A percentile compares a stretch with the other conserved stretches of the same genome.
Evolutionary conservation across 2,329 filamentous ascomycete genomes (phyloP).

Genomic region (Fusarium aywerte): DNA sequence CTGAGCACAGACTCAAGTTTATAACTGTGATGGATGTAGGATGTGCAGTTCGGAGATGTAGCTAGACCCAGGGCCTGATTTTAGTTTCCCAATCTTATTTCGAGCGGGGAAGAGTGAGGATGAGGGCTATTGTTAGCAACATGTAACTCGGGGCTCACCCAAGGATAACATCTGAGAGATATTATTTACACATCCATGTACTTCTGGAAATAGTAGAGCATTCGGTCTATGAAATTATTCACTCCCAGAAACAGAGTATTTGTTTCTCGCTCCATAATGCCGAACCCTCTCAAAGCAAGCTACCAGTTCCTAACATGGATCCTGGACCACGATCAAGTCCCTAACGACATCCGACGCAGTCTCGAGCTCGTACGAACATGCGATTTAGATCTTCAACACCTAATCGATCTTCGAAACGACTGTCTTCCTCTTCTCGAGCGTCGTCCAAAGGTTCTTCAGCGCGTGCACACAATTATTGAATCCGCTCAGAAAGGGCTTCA

Average conservation of each 20-base stretch:
- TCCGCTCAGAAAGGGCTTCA: conserved; percentile 43
- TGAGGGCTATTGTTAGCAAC: neutral
- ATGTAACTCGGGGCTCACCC: neutral
- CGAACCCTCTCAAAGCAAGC: conserved; percentile 24
- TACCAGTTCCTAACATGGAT: conserved; percentile 29
- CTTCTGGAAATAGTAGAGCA: neutral
- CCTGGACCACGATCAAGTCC: conserved; percentile 44
- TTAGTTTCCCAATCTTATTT: neutral
- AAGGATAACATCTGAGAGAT: neutral
- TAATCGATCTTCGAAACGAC: conserved; percentile 48
- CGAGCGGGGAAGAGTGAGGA: neutral
- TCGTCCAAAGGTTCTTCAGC: conserved; percentile 42
- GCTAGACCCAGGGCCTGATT: neutral
- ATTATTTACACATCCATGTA: neutral
- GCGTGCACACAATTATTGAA: conserved; percentile 47
- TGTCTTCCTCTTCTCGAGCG: conserved; percentile 42
- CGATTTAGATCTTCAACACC: conserved; percentile 48
- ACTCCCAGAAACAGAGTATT: too few species aligned
- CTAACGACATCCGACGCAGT: conserved; percentile 44
- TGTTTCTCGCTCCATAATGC: conserved; percentile 2
- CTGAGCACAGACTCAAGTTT: neutral
- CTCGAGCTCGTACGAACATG: conserved; percentile 50
- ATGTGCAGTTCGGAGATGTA: neutral
- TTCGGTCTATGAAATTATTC: neutral
- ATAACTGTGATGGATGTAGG: neutral